Evolutionary conservation across 2,329 filamentous ascomycete species (phyloP), one percentile per base, ranked within the genome.

Genomic region (Aspergillus caelatus): DNA sequence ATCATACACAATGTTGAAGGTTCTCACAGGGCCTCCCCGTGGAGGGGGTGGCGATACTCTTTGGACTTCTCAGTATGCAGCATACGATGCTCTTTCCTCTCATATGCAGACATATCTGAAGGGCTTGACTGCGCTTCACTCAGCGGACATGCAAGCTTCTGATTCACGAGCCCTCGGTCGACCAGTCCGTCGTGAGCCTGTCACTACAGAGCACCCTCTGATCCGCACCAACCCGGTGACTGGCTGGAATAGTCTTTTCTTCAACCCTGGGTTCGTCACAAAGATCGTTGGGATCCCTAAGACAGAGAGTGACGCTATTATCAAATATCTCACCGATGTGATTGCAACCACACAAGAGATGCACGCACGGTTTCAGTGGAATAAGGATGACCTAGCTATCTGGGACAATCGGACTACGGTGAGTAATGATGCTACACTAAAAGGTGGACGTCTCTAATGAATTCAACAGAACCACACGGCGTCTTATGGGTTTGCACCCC

Each of bases 301-400:
- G 67, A 81, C 80, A 0, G 85, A 87, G 73, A 82, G 79, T 39
- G 83, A 86, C 66, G 75, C 80, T 48, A 84, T 86, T 65, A 80
- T 87, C 64, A 70, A 73, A 3, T 81, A 83, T 54, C 77, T 88
- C 39, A 86, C 85, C 39, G 83, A 86, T 68, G 77, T 87, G 28
- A 80, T 88, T 8, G 76, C 82, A 3, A 85, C 84, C 1, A 86
- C 82, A 8, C 89, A 90, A 48, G 91, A 93, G 74, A 81, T 90
- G 63, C 89, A 92, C 69, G 89, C 86, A 7, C 83, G 90, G 21
- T 87, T 89, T 71, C 83, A 85, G 67, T 90, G 89, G 88, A 81
- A 83, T 50, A 84, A 86, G 65, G 83, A 86, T 48, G 89, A 90
- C 62, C 86, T 91, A 1, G 88, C 88, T 0, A 83, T 91, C 62